phyloP scores from a whole-genome alignment of 495 filamentous ascomycete genomes.

The Chlorociboria aeruginascens region DNA sequence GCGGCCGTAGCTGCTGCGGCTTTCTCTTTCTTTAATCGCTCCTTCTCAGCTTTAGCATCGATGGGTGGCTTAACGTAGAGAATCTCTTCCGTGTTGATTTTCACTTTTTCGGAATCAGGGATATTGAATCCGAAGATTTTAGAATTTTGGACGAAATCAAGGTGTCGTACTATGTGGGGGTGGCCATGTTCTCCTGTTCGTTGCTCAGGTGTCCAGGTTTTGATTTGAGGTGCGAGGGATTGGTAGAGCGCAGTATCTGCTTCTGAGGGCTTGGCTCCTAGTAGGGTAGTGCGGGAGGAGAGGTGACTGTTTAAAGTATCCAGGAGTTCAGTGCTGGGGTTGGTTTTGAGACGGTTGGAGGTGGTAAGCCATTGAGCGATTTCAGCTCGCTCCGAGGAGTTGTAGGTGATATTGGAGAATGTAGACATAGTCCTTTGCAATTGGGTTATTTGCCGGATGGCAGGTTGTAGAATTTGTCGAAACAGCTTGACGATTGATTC shows the following conservation, averaged over 20 bases:
- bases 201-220: slow-evolving; percentile 74
- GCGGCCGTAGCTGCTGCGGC: slow-evolving; percentile 42
- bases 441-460: slow-evolving; percentile 31
- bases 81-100: slow-evolving; percentile 67
- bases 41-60: slow-evolving; percentile 81
- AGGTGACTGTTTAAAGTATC: slow-evolving; percentile 74
- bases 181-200: slow-evolving; percentile 82
- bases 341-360: slow-evolving; percentile 51
- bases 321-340: slow-evolving; percentile 44
- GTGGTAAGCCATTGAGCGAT: slow-evolving; percentile 79
- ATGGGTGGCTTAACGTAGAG: slow-evolving; percentile 69
- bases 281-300: slow-evolving; percentile 74
- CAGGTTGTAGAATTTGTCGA: slow-evolving; percentile 28
- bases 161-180: slow-evolving; percentile 80
- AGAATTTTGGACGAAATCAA: slow-evolving; percentile 92
- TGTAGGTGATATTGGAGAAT: slow-evolving; percentile 59
- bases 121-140: slow-evolving; percentile 63
- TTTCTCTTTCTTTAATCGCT: slow-evolving; percentile 79
- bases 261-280: slow-evolving; percentile 81
- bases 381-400: slow-evolving; percentile 65
- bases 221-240: slow-evolving; percentile 63
- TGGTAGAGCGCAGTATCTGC: slow-evolving; percentile 84
- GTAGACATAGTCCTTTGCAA: slow-evolving; percentile 37
- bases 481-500: slow-evolving; percentile 34
- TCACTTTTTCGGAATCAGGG: slow-evolving; percentile 63